Percentiles rank a stretch among this genome's conserved stretches.
Conservation (phyloP, 345 rosid genomes). For the thale cress (Arabidopsis thaliana) region DNA sequence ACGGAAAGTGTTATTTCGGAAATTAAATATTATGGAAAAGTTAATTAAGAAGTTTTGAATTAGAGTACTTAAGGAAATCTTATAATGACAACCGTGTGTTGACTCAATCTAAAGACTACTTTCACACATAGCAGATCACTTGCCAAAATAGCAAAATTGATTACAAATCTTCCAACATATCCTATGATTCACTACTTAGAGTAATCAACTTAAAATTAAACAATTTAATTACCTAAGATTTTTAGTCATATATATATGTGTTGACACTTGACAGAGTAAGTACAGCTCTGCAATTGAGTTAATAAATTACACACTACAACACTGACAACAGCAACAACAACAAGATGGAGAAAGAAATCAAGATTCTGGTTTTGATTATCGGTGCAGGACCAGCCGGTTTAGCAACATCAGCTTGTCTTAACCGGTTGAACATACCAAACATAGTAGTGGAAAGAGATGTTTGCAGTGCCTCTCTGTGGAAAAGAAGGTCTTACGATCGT, state of each 20-base stretch:
- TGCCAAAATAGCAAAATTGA: neutral
- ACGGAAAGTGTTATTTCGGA: neutral
- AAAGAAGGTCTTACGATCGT: constrained; percentile 55
- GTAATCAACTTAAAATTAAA: constrained; percentile 16
- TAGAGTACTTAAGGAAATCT: constrained; percentile 28
- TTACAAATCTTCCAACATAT: constrained; percentile 25
- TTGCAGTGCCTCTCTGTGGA: constrained; percentile 66
- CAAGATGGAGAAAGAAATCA: constrained; percentile 32
- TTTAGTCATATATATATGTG: constrained; percentile 7
- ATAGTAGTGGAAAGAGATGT: constrained; percentile 61
- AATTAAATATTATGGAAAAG: neutral
- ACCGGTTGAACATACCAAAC: constrained; percentile 46
- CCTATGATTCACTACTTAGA: constrained; percentile 35
- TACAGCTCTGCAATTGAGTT: constrained; percentile 1
- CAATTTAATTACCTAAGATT: neutral
- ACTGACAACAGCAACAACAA: neutral
- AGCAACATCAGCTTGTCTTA: constrained; percentile 59
- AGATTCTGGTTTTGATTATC: constrained; percentile 48
- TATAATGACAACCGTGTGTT: constrained; percentile 41
- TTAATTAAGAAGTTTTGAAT: neutral
- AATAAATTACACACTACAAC: constrained; percentile 15
- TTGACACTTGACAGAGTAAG: neutral
- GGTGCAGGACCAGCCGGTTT: constrained; percentile 75
- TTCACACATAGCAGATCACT: constrained; percentile 2
- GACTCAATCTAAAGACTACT: constrained; percentile 30